phyloP scores from a whole-genome alignment of 257 asterid species.

The Plectranthus barbatus region DNA sequence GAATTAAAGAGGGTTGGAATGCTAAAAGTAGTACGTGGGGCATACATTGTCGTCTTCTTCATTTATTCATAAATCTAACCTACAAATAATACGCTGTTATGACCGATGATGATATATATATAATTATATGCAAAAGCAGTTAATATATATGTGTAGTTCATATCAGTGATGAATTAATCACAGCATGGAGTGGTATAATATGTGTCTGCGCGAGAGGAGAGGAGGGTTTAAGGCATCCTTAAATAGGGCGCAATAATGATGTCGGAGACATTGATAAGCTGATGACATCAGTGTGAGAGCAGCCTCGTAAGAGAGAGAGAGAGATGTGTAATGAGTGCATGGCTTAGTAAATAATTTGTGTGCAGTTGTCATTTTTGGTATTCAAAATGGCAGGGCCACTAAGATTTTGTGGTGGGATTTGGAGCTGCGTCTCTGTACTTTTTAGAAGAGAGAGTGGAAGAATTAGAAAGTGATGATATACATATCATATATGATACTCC shows the following conservation, averaged over 20 bases:
- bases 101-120: no score
- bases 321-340: slow-evolving; percentile 15
- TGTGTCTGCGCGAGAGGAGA: background rate
- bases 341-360: slow-evolving; percentile 1
- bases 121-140: no score
- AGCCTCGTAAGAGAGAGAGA: background rate
- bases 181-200: slow-evolving; percentile 6
- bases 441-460: background rate
- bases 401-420: slow-evolving; percentile 15
- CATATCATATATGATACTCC: no score
- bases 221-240: slow-evolving; percentile 1
- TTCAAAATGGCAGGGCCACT: slow-evolving; percentile 7
- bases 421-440: background rate
- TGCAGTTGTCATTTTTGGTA: slow-evolving; percentile 7
- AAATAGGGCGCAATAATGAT: slow-evolving; percentile 11
- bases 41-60: background rate
- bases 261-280: slow-evolving; percentile 15
- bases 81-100: no score
- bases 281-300: slow-evolving; percentile 13
- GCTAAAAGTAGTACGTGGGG: slow-evolving; percentile 11
- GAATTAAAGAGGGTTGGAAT: background rate
- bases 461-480: background rate
- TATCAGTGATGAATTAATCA: background rate
- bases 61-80: background rate
- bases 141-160: no score